Evolutionary conservation across 1,139 yeast species (phyloP), one percentile per base, ranked within the genome.

Genomic region (Nadsonia commutata): DNA sequence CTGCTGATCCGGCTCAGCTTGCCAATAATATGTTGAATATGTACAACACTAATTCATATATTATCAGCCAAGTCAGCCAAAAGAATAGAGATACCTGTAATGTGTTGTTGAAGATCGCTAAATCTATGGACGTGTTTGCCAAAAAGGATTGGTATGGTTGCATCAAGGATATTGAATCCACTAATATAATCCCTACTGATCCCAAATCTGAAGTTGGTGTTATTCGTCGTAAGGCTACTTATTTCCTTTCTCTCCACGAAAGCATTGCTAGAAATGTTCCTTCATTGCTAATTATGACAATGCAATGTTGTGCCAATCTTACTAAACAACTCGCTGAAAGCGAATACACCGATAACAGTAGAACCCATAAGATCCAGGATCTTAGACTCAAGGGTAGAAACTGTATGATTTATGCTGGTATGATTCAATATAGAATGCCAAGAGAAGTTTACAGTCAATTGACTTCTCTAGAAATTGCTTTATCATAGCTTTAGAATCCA

Each of bases 381-480:
- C 67, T 85, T 58, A 77, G 75, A 52, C 69, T 66, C 41, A 71
- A 82, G 49, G 88, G 95, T 3, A 80, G 78, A 58, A 85, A 85
- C 59, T 81, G 94, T 61, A 85, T 88, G 85, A 76, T 88, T 2
- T 93, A 81, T 60, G 95, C 97, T 11, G 97, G 97, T 45, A 81
- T 90, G 80, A 82, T 90, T 37, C 95, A 86, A 62, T 88, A 84
- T 63, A 78, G 83, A 58, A 85, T 90, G 94, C 95, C 97, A 3
- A 72, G 94, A 49, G 96, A 88, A 56, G 79, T 86, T 0, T 86
- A 84, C 59, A 75, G 85, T 52, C 71, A 76, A 43, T 66, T 86
- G 56, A 80, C 85, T 39, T 75, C 73, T 50, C 66, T 86, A 48
- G 95, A 85, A 58, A 48, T 27, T 13, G 33, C 33, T 4, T 27